Percentiles rank a stretch among this genome's conserved stretches.
Evolutionary conservation across 1,284 basidiomycete genomes (phyloP).

Genomic region (Serendipita sp.): DNA sequence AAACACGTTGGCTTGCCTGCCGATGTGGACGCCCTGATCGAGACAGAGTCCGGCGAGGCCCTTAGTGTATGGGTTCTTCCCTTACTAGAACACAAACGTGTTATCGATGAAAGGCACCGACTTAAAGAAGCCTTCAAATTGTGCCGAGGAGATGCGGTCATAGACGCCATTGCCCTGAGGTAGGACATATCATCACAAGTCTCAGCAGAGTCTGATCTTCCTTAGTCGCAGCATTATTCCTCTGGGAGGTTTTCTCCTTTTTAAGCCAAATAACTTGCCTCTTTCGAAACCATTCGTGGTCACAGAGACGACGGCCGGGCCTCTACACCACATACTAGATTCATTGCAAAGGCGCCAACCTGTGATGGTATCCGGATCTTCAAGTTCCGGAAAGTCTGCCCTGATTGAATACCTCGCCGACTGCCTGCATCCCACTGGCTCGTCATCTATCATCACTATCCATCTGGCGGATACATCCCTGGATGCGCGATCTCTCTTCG

Average conservation of each 20-base stretch:
- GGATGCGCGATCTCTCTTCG: slow-evolving; percentile 86
- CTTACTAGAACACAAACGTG: slow-evolving; percentile 45
- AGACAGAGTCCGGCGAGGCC: slow-evolving; percentile 33
- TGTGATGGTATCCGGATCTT: slow-evolving; percentile 71
- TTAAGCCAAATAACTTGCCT: slow-evolving; percentile 25
- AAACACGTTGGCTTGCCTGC: slow-evolving; percentile 43
- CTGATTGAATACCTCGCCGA: slow-evolving; percentile 66
- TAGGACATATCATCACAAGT: slow-evolving; percentile 22
- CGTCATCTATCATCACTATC: slow-evolving; percentile 61
- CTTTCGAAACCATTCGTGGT: slow-evolving; percentile 36
- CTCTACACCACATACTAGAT: slow-evolving; percentile 52
- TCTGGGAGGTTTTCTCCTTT: slow-evolving; percentile 50
- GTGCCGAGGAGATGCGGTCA: slow-evolving; percentile 21
- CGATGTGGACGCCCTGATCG: slow-evolving; percentile 41
- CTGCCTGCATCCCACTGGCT: slow-evolving; percentile 40
- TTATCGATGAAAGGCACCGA: slow-evolving; percentile 39
- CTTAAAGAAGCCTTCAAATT: slow-evolving; percentile 27
- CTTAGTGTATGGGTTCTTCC: slow-evolving; percentile 75
- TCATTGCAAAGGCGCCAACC: slow-evolving; percentile 60
- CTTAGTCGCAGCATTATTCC: slow-evolving; percentile 40
- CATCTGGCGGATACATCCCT: slow-evolving; percentile 90
- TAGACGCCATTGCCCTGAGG: slow-evolving; percentile 38
- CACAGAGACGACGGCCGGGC: slow-evolving; percentile 46
- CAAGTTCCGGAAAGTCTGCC: slow-evolving; percentile 83
- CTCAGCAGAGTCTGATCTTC: slow-evolving; percentile 16